These are phyloP conservation scores for Terfezia boudieri DNA, from an alignment of 495 filamentous ascomycete genomes.

Conservation along the genomic window DNA sequence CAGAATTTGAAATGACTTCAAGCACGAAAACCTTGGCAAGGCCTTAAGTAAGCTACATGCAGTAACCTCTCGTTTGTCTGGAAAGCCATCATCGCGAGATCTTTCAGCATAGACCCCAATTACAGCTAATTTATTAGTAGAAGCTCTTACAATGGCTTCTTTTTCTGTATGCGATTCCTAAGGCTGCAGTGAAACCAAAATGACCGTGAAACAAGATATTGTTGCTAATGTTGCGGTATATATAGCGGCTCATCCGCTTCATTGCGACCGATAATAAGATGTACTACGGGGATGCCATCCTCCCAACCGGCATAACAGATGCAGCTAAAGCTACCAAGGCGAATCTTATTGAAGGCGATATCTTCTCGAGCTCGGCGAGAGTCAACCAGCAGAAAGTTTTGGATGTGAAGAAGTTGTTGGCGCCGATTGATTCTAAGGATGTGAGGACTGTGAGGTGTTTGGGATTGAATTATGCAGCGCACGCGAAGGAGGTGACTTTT, in stretches of 20 bases:
- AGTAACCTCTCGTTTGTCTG: no score
- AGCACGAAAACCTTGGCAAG: no score
- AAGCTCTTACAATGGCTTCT: no score
- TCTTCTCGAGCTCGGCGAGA: conserved; percentile 40
- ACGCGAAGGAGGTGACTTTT: conserved; percentile 42
- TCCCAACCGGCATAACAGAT: conserved; percentile 43
- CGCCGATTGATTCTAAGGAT: conserved; percentile 44
- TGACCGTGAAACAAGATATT: no score
- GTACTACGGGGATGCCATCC: conserved; percentile 69
- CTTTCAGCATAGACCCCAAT: background rate
- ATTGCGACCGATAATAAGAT: conserved; percentile 48
- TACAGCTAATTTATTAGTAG: no score
- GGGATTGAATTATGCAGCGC: conserved; percentile 61
- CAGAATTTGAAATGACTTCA: no score
- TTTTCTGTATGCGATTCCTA: no score
- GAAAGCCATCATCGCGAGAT: background rate
- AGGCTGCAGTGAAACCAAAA: no score
- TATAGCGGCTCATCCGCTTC: conserved; percentile 56
- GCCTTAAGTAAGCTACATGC: no score
- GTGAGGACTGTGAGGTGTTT: conserved; percentile 56
- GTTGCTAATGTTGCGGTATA: no score
- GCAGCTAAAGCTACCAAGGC: conserved; percentile 44
- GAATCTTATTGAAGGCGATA: conserved; percentile 44
- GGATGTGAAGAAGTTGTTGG: conserved; percentile 42
- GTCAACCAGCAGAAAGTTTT: conserved; percentile 43